Evolutionary conservation across 305 asterid species (phyloP).

Genomic region (Fraxinus baroniana): DNA sequence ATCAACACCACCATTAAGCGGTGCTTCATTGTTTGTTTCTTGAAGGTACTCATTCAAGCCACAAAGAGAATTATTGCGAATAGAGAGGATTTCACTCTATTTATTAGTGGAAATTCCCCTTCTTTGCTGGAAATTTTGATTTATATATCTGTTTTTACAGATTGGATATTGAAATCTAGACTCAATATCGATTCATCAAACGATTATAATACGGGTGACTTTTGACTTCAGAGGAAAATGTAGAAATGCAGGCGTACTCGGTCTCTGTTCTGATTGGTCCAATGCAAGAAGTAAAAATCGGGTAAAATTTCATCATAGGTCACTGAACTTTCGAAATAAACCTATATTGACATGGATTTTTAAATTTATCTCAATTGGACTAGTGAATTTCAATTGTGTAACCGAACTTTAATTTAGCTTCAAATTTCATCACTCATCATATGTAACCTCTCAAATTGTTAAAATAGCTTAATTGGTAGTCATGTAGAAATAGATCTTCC

Average conservation of each 20-base stretch:
- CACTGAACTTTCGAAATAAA: not conserved
- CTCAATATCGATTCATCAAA: not conserved
- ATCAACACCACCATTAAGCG: slow-evolving; percentile 8
- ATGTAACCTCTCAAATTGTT: not conserved
- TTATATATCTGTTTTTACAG: not conserved
- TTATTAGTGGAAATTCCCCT: not conserved
- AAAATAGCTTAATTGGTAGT: not conserved
- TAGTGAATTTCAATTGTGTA: not conserved
- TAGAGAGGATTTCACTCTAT: not conserved
- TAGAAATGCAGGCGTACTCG: not conserved
- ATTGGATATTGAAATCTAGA: not conserved
- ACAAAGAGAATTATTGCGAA: not conserved
- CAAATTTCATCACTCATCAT: not conserved
- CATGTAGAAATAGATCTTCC: too few relatives aligned
- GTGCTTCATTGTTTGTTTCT: slow-evolving; percentile 22
- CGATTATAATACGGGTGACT: not conserved
- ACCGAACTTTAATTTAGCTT: not conserved
- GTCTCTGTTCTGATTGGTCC: not conserved
- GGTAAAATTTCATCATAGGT: not conserved
- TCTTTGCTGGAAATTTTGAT: not conserved
- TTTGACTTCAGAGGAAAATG: not conserved
- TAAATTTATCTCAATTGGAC: not conserved
- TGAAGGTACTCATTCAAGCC: not conserved
- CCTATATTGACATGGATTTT: not conserved
- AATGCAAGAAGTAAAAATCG: not conserved